Percentiles rank a stretch among this genome's conserved stretches.
Conservation (phyloP, 805 yeast genomes). For the Yarrowia deformans region DNA sequence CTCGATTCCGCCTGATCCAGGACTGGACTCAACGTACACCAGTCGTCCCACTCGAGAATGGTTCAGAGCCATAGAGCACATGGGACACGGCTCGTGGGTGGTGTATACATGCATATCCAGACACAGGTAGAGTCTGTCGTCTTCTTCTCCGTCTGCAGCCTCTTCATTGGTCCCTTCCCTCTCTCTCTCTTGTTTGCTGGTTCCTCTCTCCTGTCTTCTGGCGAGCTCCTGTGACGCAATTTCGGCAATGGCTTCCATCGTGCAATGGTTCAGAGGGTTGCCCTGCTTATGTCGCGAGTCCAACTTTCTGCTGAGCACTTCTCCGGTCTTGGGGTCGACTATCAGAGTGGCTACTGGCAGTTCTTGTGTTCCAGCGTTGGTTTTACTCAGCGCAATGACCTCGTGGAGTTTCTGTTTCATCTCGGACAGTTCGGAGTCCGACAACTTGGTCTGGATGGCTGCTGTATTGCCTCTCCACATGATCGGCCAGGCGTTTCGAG, state of each 20-base stretch:
- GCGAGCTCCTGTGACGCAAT: conserved; percentile 65
- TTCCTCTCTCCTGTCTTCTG: conserved; percentile 49
- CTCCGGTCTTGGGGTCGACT: conserved; percentile 61
- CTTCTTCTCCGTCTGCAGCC: conserved; percentile 1
- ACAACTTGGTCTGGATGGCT: conserved; percentile 56
- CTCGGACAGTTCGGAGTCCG: conserved; percentile 55
- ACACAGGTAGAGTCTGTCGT: conserved; percentile 65
- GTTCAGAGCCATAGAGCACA: conserved; percentile 95
- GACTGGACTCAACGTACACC: conserved; percentile 62
- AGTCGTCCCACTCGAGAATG: conserved; percentile 84
- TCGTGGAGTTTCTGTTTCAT: conserved; percentile 52
- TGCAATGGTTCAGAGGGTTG: conserved; percentile 73
- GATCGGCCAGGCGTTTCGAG: conserved; percentile 75
- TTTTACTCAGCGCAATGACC: conserved; percentile 47
- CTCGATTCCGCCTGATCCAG: conserved; percentile 62
- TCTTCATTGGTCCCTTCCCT: neutral
- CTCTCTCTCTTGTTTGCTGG: conserved; percentile 15
- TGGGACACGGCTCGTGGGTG: conserved; percentile 94
- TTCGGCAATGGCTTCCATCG: conserved; percentile 71
- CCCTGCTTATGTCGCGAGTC: conserved; percentile 53
- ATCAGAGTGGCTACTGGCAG: conserved; percentile 67
- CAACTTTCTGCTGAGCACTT: conserved; percentile 52
- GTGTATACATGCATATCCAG: conserved; percentile 79
- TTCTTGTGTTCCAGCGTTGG: conserved; percentile 42
- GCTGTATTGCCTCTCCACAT: conserved; percentile 92